phyloP scores from a whole-genome alignment of 208 protist genomes.

The Crithidia thermophila region DNA sequence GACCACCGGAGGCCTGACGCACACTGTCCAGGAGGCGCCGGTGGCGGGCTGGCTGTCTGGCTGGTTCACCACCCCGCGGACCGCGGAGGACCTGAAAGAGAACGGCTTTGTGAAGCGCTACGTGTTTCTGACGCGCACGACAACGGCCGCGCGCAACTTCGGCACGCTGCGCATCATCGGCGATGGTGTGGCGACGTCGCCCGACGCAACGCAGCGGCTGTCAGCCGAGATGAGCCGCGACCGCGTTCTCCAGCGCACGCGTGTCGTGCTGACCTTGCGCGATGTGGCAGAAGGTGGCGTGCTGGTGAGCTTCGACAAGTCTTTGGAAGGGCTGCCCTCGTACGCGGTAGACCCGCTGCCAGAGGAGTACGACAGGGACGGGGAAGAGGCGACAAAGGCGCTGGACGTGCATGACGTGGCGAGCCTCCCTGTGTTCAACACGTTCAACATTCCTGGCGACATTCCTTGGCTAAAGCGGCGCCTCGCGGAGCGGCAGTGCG shows the following conservation, averaged over 20 bases:
- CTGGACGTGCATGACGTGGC: slow-evolving; percentile 16
- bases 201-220: background rate
- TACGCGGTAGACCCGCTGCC: slow-evolving; percentile 18
- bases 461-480: slow-evolving; percentile 43
- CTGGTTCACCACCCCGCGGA: slow-evolving; percentile 18
- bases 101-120: slow-evolving; percentile 27
- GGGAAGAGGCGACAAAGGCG: slow-evolving; percentile 2
- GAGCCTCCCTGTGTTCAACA: slow-evolving; percentile 32
- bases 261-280: slow-evolving; percentile 25
- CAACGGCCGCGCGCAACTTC: slow-evolving; percentile 33
- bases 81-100: slow-evolving; percentile 3
- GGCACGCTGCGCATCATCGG: slow-evolving; percentile 37
- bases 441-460: slow-evolving; percentile 39
- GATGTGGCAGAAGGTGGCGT: slow-evolving; percentile 1
- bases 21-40: slow-evolving; percentile 31
- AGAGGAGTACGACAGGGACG: slow-evolving; percentile 4
- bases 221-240: background rate
- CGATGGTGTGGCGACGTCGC: background rate
- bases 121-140: slow-evolving; percentile 30
- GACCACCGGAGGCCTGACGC: slow-evolving; percentile 72
- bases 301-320: slow-evolving; percentile 13
- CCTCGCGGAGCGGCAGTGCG: slow-evolving; percentile 27
- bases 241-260: slow-evolving; percentile 15
- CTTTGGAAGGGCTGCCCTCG: slow-evolving; percentile 27
- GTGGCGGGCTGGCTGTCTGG: slow-evolving; percentile 25